These are phyloP conservation scores for Sistotremastrum suecicum DNA, from an alignment of 768 basidiomycete genomes.

Conservation along the genomic window DNA sequence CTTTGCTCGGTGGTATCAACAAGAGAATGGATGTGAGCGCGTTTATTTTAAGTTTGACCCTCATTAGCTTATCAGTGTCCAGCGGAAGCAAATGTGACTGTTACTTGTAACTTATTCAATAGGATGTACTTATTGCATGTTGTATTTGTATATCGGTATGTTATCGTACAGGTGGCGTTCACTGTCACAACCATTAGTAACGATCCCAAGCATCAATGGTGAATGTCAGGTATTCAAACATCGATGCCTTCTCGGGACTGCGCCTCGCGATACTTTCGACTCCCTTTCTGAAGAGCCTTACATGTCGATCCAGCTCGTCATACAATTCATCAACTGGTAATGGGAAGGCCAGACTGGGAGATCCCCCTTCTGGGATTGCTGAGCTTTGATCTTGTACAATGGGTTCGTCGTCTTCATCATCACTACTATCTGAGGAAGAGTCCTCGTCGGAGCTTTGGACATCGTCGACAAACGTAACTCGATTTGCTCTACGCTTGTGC, in stretches of 20 bases:
- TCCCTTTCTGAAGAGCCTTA: conserved; percentile 53
- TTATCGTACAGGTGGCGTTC: not conserved
- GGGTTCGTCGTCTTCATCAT: conserved; percentile 20
- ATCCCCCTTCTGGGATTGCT: conserved; percentile 21
- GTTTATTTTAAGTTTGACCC: not conserved
- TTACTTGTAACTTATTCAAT: not conserved
- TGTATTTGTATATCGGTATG: not conserved
- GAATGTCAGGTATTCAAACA: conserved; percentile 64
- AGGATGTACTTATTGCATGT: not conserved
- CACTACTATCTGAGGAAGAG: conserved; percentile 2
- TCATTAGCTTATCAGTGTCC: not conserved
- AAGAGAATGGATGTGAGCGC: conserved; percentile 28
- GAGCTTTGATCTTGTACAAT: conserved; percentile 5
- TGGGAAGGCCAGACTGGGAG: conserved; percentile 24
- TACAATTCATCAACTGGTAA: conserved; percentile 51
- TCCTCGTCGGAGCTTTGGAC: conserved; percentile 18
- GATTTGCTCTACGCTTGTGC: conserved; percentile 25
- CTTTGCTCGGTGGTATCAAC: conserved; percentile 54
- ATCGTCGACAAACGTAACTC: conserved; percentile 37
- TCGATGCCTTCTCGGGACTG: conserved; percentile 39
- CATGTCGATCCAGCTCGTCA: conserved; percentile 53
- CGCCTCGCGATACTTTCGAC: conserved; percentile 57
- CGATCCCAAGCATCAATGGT: conserved; percentile 67
- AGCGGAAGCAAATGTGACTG: not conserved
- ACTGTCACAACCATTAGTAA: conserved; percentile 6